Percentiles rank a stretch among this genome's conserved stretches.
These are phyloP conservation scores for Tetratostichococcus sp. DNA, from an alignment of 139 green algal species.

Conservation along the genomic window DNA sequence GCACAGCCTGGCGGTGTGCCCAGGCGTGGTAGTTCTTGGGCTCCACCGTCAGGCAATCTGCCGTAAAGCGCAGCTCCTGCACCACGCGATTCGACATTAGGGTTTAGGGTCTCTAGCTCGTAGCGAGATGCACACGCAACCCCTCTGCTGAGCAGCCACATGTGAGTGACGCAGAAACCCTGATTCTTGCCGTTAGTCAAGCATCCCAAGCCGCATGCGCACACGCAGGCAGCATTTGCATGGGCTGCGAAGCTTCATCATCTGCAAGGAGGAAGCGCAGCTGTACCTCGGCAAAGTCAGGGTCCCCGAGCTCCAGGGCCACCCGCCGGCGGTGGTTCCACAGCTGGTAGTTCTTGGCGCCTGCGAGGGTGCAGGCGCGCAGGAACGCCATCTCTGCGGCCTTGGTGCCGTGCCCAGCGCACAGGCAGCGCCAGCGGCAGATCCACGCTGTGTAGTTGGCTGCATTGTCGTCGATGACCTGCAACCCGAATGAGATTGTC, in stretches of 20 bases:
- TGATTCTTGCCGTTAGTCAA: no score
- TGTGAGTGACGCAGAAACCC: no score
- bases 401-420: constrained; percentile 1
- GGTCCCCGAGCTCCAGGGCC: constrained; percentile 31
- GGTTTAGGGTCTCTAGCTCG: no score
- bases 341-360: constrained; percentile 91
- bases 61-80: constrained; percentile 48
- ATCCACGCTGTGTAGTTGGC: constrained; percentile 81
- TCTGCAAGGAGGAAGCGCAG: no score
- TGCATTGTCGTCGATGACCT: constrained; percentile 51
- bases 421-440: constrained; percentile 48
- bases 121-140: no score
- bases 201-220: no score
- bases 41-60: constrained; percentile 53
- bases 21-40: constrained; percentile 91
- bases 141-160: no score
- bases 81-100: neutral
- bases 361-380: constrained; percentile 26
- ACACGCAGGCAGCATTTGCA: no score
- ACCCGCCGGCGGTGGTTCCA: constrained; percentile 80
- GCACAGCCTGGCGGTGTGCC: constrained; percentile 69
- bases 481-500: neutral
- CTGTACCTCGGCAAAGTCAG: constrained; percentile 34
- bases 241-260: no score
- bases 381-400: constrained; percentile 25